Base-by-base conservation (phyloP, 495 filamentous ascomycete genomes). In the Penicillium verhagenii region DNA sequence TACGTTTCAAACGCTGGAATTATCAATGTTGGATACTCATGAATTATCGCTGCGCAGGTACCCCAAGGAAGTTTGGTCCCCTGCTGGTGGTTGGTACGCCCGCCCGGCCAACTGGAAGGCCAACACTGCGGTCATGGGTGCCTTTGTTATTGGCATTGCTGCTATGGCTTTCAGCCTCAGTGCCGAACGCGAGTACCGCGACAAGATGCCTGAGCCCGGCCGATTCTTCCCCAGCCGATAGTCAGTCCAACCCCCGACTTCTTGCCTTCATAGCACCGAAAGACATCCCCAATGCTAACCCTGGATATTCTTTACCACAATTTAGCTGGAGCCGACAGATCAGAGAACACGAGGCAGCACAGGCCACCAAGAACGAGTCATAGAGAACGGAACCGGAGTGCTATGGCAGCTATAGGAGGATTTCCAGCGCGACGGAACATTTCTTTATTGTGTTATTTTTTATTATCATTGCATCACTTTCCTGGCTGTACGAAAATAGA, bases 61-160 rank as follows among this genome's bases (percentile, higher is more conserved):
- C 74, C 94, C 94, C 67, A 96, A 96, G 79, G 92, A 98, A 79
- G 89, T 98, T 78, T 98, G 94, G 94, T 97, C 94, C 66, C 94
- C 94, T 54, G 81, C 94, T 53, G 94, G 94, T 79, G 94, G 94
- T 65, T 98, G 95, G 94, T 98, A 98, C 74, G 75, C 86, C 26
- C 93, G 91, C 70, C 94, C 94, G 9, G 77, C 78, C 58, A 98
- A 98, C 80, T 98, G 95, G 95, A 95, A 87, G 72, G 69, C 76
- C 35, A 98, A 98, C 76, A 98, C 94, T 8, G 90, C 89, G n/a
- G 78, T 96, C 52, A 85, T 91, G 76, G 79, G 81, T 47, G 77
- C 76, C 2, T 83, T 87, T 46, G 81, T 96, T 43, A 59, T 91
- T 60, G 87, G 89, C 46, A 82, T 96, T 61, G 82, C 83, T 18